Base-by-base conservation (phyloP, 345 rosid species). In the Boechera retrofracta region DNA sequence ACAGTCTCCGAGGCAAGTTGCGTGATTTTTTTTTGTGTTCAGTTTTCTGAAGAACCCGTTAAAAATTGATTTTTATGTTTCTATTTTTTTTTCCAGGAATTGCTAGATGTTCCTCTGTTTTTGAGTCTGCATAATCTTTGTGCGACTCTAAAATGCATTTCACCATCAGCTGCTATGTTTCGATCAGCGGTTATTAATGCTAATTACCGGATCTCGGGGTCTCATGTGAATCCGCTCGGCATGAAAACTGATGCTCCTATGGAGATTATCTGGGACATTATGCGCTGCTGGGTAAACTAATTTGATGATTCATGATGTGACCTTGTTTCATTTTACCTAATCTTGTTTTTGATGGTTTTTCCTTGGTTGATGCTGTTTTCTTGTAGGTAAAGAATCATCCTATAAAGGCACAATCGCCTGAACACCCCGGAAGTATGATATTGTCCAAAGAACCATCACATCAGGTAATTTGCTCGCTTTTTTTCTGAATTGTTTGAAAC, bases 221-320 rank as follows among this genome's bases (percentile, higher is more conserved):
- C 96, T 42, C 99, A 94, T 74, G 98, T 89, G 58, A 88, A 89
- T 62, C 96, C 97, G 0, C 78, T 94, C 18, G 99, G 99, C 53
- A 81, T 90, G 74, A 94, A 94, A 83, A 88, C 98, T 4, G 92
- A 94, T 86, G 98, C 99, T 67, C 97, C 99, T 26, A 94, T 94
- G 99, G 89, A 87, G 29, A 86, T 92, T 79, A 88, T 94, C 65
- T 94, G 98, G 98, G 97, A 94, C 83, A 92, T 92, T 58, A 92
- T 94, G 98, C 93, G 97, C 49, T 87, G 92, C 85, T 94, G 98
- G 98, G 98, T 94, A 88, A 64, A 83, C 88, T 31, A 83, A 85
- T 26, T 76, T 87, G 28, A 89, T 83, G 82, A 89, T 86, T 81
- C 88, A 89, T 12, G 74, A 82, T 77, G 85, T 87, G 64, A 84